Evolutionary conservation across 1,284 basidiomycete species (phyloP).

Genomic region (Schizopora paradoxa): DNA sequence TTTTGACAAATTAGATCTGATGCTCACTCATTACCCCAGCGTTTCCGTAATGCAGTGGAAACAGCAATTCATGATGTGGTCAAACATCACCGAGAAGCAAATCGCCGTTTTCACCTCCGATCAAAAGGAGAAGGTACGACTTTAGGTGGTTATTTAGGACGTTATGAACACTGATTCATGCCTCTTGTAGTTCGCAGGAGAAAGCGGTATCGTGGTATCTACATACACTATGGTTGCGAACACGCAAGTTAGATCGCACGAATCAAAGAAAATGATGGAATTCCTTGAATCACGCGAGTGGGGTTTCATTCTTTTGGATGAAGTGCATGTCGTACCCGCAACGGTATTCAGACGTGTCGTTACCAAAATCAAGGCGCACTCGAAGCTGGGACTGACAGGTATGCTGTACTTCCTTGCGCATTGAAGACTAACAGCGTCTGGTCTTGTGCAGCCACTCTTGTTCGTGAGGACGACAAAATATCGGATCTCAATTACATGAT

Average conservation of each 20-base stretch:
- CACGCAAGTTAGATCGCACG: slow-evolving; percentile 91
- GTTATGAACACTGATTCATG: slow-evolving; percentile 13
- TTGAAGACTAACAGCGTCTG: no score
- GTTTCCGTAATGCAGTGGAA: slow-evolving; percentile 99
- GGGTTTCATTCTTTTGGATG: slow-evolving; percentile 92
- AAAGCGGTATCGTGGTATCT: slow-evolving; percentile 93
- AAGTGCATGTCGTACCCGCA: slow-evolving; percentile 96
- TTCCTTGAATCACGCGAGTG: slow-evolving; percentile 93
- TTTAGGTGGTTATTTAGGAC: neutral
- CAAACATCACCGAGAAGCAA: slow-evolving; percentile 91
- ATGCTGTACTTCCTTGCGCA: no score
- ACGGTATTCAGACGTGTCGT: slow-evolving; percentile 96
- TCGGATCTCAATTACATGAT: slow-evolving; percentile 99
- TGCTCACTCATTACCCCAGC: slow-evolving; percentile 35
- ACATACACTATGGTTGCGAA: slow-evolving; percentile 99
- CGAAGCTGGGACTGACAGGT: slow-evolving; percentile 91
- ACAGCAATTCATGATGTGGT: slow-evolving; percentile 96
- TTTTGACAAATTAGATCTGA: slow-evolving; percentile 17
- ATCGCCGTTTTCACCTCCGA: slow-evolving; percentile 95
- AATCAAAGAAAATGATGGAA: slow-evolving; percentile 99
- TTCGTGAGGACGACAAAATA: slow-evolving; percentile 99
- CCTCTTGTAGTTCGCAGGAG: slow-evolving; percentile 73
- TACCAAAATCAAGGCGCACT: slow-evolving; percentile 95
- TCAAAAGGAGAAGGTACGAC: slow-evolving; percentile 86
- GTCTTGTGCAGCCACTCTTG: slow-evolving; percentile 97